A percentile compares a stretch with the other conserved stretches of the same genome.
Evolutionary conservation across 495 filamentous ascomycete species (phyloP).

Genomic region (Hypoxylon lenormandii): DNA sequence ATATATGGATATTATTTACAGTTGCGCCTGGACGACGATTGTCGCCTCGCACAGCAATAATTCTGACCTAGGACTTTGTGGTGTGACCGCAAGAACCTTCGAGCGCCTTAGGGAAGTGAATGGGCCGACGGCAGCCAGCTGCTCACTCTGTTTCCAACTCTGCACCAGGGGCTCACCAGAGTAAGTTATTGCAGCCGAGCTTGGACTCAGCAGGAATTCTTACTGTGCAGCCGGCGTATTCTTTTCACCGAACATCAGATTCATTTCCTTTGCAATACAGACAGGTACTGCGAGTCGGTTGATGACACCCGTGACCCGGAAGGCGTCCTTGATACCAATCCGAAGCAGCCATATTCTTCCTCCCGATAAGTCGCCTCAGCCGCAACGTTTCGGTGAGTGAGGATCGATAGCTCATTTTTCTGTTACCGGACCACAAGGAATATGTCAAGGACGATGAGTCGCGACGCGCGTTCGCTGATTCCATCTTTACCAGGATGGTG

Average conservation of each 20-base stretch:
- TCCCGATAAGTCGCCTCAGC: background rate
- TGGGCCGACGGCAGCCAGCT: conserved; percentile 19
- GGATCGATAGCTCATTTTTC: background rate
- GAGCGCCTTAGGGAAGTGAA: conserved; percentile 19
- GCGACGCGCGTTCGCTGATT: background rate
- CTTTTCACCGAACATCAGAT: conserved; percentile 26
- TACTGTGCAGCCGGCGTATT: conserved; percentile 28
- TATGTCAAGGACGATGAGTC: conserved; percentile 3
- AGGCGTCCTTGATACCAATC: background rate
- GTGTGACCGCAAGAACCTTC: conserved; percentile 11
- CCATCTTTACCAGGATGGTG: conserved; percentile 8
- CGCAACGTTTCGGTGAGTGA: background rate
- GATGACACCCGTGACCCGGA: conserved; percentile 1
- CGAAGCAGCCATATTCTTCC: background rate
- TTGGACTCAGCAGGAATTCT: conserved; percentile 39
- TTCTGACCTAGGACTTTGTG: conserved; percentile 32
- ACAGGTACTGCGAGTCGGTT: background rate
- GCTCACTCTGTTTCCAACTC: conserved; percentile 26
- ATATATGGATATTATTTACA: conserved; percentile 36
- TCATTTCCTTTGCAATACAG: conserved; percentile 19
- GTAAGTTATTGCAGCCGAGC: conserved; percentile 30
- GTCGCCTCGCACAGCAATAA: background rate
- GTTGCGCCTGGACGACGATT: conserved; percentile 19
- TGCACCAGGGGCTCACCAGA: background rate
- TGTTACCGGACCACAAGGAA: background rate